Evolutionary conservation across 768 basidiomycete species (phyloP).

Genomic region (Macrocybe gigantea): DNA sequence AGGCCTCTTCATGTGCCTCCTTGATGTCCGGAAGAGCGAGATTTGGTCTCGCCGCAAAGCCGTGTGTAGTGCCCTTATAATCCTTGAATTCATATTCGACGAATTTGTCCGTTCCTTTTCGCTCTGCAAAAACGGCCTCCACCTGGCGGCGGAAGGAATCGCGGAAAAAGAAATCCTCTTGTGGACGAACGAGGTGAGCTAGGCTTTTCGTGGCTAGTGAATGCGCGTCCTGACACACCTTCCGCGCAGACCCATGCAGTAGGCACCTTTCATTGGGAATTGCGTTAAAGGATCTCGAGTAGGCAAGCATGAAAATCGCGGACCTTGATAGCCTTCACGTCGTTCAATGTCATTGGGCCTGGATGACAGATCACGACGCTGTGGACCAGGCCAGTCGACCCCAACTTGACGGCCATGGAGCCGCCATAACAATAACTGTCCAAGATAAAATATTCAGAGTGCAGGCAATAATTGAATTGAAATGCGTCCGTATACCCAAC

Average conservation of each 20-base stretch:
- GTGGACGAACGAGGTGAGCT: neutral
- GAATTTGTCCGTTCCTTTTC: constrained; percentile 12
- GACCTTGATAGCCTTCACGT: constrained; percentile 15
- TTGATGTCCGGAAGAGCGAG: constrained; percentile 16
- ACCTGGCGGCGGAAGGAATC: constrained; percentile 7
- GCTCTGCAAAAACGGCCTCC: constrained; percentile 16
- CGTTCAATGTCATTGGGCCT: constrained; percentile 9
- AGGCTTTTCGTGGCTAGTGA: neutral
- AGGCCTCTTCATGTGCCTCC: constrained; percentile 17
- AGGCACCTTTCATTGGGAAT: constrained; percentile 11
- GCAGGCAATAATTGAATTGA: neutral
- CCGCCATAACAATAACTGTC: constrained; percentile 20
- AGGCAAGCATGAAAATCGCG: neutral
- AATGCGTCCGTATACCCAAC: constrained; percentile 23
- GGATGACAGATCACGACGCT: constrained; percentile 17
- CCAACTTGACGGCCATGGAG: constrained; percentile 10
- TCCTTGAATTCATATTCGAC: constrained; percentile 19
- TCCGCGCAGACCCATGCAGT: constrained; percentile 19
- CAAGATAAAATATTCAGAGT: neutral
- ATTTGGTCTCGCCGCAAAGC: constrained; percentile 20
- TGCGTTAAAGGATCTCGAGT: neutral
- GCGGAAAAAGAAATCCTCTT: constrained; percentile 17
- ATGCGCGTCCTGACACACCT: constrained; percentile 4
- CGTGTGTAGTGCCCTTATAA: constrained; percentile 17
- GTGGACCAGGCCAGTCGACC: constrained; percentile 12